These are phyloP conservation scores for Ascodesmis nigricans DNA, from an alignment of 495 filamentous ascomycete genomes.

Conservation along the genomic window DNA sequence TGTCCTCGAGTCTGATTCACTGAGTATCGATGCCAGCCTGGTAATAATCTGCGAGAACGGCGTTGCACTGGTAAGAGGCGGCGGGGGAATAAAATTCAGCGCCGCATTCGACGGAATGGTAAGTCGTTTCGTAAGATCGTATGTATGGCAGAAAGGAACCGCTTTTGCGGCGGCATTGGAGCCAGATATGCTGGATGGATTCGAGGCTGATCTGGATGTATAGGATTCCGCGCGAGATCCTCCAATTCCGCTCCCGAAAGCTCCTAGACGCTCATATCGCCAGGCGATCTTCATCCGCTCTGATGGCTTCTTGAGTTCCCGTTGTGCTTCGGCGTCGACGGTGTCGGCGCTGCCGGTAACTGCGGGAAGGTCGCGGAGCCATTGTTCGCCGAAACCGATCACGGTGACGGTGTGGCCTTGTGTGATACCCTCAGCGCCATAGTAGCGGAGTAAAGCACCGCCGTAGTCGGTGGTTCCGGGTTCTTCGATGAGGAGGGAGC, in stretches of 20 bases:
- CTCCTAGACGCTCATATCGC: constrained; percentile 75
- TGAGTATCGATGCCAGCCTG: constrained; percentile 35
- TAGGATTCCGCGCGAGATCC: constrained; percentile 28
- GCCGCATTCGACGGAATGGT: constrained; percentile 31
- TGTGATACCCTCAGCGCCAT: constrained; percentile 78
- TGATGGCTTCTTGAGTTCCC: constrained; percentile 14
- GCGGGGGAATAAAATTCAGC: constrained; percentile 34
- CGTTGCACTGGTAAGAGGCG: neutral
- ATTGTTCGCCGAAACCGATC: constrained; percentile 53
- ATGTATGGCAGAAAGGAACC: constrained; percentile 58
- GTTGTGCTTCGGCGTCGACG: constrained; percentile 24
- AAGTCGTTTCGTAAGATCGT: constrained; percentile 75
- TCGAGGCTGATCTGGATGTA: too few relatives aligned
- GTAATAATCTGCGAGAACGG: constrained; percentile 44
- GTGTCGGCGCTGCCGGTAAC: constrained; percentile 28
- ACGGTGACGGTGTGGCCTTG: constrained; percentile 81
- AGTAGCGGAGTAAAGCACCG: constrained; percentile 63
- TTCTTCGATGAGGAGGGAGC: constrained; percentile 63
- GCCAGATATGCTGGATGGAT: neutral
- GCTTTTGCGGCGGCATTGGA: constrained; percentile 8
- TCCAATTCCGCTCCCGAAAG: constrained; percentile 35
- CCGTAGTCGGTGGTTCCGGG: constrained; percentile 89
- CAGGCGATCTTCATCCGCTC: constrained; percentile 98
- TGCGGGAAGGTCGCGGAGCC: constrained; percentile 63
- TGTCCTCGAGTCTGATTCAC: constrained; percentile 31